A percentile compares a stretch with the other conserved stretches of the same genome.
Conservation (phyloP, 495 filamentous ascomycete species). For the Neurospora sp. region DNA sequence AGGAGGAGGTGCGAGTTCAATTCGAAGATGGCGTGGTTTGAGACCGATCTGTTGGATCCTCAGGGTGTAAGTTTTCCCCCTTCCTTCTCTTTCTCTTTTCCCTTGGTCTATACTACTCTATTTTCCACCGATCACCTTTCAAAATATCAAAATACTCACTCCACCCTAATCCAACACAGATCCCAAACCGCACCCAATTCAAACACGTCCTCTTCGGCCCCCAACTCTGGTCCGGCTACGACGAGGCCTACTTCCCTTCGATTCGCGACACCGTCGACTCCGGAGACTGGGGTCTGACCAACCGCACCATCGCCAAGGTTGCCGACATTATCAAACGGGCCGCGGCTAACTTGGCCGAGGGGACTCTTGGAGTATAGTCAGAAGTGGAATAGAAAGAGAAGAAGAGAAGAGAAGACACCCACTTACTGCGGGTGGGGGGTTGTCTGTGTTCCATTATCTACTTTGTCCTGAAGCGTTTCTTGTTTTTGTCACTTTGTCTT, state of each 20-base stretch:
- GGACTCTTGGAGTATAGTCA: background rate
- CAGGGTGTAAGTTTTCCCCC: constrained; percentile 51
- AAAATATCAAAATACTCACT: background rate
- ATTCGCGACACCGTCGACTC: constrained; percentile 71
- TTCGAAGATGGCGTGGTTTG: constrained; percentile 64
- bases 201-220: constrained; percentile 89
- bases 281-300: constrained; percentile 59
- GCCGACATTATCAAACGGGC: constrained; percentile 59
- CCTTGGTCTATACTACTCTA: background rate
- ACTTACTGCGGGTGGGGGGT: background rate
- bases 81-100: background rate
- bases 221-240: constrained; percentile 65
- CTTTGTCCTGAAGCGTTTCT: background rate
- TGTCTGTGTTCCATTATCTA: background rate
- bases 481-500: background rate
- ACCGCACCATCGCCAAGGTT: constrained; percentile 60
- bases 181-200: constrained; percentile 85
- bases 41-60: constrained; percentile 71
- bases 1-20: constrained; percentile 60
- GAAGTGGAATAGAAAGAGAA: background rate
- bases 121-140: no score
- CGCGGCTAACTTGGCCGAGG: constrained; percentile 21
- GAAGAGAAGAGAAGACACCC: background rate
- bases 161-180: constrained; percentile 28
- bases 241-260: constrained; percentile 70